Evolutionary conservation across 169 alveolate genomes (phyloP).

Genomic region (Eimeria tenella): DNA sequence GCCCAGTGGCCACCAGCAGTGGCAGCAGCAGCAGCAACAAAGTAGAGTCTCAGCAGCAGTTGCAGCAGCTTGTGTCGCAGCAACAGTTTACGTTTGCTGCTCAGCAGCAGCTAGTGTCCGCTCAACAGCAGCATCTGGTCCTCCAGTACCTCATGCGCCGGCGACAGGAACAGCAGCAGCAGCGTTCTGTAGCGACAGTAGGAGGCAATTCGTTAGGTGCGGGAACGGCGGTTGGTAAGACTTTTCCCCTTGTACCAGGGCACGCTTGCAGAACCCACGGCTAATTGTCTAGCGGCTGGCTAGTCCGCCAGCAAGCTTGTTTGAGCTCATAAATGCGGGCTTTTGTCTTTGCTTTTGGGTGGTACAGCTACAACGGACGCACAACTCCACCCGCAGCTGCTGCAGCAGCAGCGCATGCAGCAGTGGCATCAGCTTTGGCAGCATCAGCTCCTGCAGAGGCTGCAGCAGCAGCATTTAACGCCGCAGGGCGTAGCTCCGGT

Average conservation of each 20-base stretch:
- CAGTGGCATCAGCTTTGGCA: background rate
- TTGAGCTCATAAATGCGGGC: too few species aligned
- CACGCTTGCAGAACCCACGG: too few species aligned
- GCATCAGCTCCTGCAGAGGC: too few species aligned
- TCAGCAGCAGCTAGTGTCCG: constrained; percentile 31
- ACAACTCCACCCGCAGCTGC: background rate
- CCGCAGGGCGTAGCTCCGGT: background rate
- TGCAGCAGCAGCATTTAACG: background rate
- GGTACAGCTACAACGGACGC: too few species aligned
- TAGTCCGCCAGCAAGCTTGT: too few species aligned
- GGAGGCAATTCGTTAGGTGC: background rate
- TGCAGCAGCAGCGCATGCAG: background rate
- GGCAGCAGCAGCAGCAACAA: constrained; percentile 43
- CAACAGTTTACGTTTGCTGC: constrained; percentile 19
- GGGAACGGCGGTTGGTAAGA: too few species aligned
- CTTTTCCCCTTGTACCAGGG: too few species aligned
- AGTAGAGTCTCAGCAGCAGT: background rate
- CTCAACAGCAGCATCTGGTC: background rate
- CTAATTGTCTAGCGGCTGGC: too few species aligned
- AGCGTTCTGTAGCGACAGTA: background rate
- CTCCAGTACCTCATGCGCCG: constrained; percentile 18
- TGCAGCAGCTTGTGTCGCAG: constrained; percentile 17
- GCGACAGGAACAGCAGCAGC: constrained; percentile 12
- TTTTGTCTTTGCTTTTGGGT: too few species aligned
- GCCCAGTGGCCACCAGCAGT: background rate